phyloP scores from a whole-genome alignment of 2,329 filamentous ascomycete genomes.

The Aspergillus ruber region DNA sequence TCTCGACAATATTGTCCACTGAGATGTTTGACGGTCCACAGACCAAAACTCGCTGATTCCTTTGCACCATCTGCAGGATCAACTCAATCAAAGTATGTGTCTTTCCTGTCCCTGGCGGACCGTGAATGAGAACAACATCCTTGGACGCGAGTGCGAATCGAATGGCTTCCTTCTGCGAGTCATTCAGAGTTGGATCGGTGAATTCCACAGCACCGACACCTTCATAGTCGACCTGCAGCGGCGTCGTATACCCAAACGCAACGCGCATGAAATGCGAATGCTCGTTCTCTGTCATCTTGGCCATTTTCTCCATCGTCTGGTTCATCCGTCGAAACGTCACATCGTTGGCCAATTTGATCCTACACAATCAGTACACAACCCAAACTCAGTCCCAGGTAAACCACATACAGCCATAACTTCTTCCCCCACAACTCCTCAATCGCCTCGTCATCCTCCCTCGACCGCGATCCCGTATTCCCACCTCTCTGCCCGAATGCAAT shows the following conservation, averaged over 20 bases:
- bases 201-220: constrained; percentile 45
- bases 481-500: constrained; percentile 40
- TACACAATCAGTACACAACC: constrained; percentile 22
- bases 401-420: constrained; percentile 58
- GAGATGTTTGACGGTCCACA: constrained; percentile 96
- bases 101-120: constrained; percentile 92
- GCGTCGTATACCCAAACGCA: constrained; percentile 53
- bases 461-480: constrained; percentile 19
- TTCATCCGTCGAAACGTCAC: constrained; percentile 62
- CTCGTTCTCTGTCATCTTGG: constrained; percentile 50
- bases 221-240: constrained; percentile 45
- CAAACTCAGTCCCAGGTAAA: no score
- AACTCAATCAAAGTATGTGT: constrained; percentile 94
- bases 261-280: constrained; percentile 55
- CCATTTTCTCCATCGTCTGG: constrained; percentile 56
- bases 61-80: constrained; percentile 79
- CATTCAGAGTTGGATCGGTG: constrained; percentile 51
- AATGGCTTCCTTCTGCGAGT: constrained; percentile 58
- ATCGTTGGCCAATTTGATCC: constrained; percentile 61
- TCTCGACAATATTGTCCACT: constrained; percentile 96
- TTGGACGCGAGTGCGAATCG: constrained; percentile 75
- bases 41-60: constrained; percentile 71
- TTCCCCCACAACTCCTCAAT: constrained; percentile 47
- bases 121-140: constrained; percentile 86
- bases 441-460: constrained; percentile 37